Evolutionary conservation across 164 flowering plant genomes (phyloP), one percentile per base, ranked within the genome.

Genomic region (Houttuynia cordata): DNA sequence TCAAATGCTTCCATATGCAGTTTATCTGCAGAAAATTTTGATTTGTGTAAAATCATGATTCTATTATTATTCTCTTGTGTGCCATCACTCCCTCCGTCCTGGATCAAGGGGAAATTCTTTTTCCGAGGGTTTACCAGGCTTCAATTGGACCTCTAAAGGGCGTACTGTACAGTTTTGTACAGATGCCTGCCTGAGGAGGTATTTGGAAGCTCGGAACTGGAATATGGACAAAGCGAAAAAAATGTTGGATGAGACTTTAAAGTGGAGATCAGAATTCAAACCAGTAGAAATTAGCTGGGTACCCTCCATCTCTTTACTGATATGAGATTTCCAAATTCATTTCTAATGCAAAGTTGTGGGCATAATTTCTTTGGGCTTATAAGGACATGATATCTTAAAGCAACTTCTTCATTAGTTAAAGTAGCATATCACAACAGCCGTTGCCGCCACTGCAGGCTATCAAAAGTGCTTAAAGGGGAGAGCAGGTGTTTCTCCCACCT

Each of bases 251-350:
- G 97, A 94, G 51, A 70, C 97, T 2, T 78, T 94, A 18, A 80
- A 78, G 60, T 94, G 99, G 99, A 81, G 99, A 67, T 78, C 85
- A 58, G 70, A 78, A 13, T 94, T 66, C 67, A 91, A 83, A 76
- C 99, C 99, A 53, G 97, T 91, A 78, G 93, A 94, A 67, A 94
- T 91, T 57, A 80, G 86, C 53, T 94, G 99, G 99, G 99, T 94
- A 77, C 68, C 74, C 45, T 42, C 51, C 51, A 6, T 22, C 18
- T 40, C 37, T 30, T 30, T 30, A 30, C 37, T n/a, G 58, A 24
- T 30, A 24, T 21, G 6, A 24, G 17, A 7, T 23, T 56, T 56
- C 25, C 23, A 55, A 30, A 7, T 22, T 20, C 24, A 30, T 30
- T 30, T 30, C n/a, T 30, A 30, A 2, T 30, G 37, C 6, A 6